phyloP scores from a whole-genome alignment of 352 stramenopile genomes.

The Globisporangium rhizosaccharum region DNA sequence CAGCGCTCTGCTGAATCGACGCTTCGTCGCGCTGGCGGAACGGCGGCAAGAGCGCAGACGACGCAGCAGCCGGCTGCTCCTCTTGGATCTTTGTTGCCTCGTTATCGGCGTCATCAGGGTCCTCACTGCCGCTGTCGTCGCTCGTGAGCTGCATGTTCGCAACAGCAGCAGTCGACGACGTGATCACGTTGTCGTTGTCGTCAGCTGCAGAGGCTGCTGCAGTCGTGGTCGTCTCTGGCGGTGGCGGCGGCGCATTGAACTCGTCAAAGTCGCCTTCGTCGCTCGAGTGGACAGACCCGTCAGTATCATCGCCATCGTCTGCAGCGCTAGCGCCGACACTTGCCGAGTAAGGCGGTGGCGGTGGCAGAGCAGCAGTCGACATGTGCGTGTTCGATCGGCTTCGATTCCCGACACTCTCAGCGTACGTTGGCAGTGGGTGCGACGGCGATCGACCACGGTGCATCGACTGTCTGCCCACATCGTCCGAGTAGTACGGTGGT shows the following conservation, averaged over 20 bases:
- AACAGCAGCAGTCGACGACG: too few relatives aligned
- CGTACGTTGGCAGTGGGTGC: neutral
- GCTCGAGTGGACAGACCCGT: conserved; percentile 32
- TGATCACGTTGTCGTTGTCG: too few relatives aligned
- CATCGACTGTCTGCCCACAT: neutral
- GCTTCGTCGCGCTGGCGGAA: conserved; percentile 1
- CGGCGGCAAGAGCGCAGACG: conserved; percentile 19
- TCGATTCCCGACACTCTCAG: neutral
- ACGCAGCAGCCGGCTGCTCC: conserved; percentile 3
- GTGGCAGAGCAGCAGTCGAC: neutral
- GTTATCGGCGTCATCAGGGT: neutral
- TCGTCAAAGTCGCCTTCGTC: conserved; percentile 23
- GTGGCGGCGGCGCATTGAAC: neutral
- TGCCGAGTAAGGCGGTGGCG: neutral
- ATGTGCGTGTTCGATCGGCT: too few relatives aligned
- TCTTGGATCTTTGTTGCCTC: too few relatives aligned
- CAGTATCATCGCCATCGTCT: conserved; percentile 24
- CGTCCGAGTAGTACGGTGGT: conserved; percentile 8
- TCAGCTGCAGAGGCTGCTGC: too few relatives aligned
- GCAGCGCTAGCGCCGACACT: conserved; percentile 15
- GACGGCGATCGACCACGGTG: neutral
- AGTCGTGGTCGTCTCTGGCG: neutral
- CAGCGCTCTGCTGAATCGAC: neutral
- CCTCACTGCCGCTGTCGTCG: neutral
- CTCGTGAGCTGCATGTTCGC: too few relatives aligned